Percentiles rank a stretch among this genome's conserved stretches.
Evolutionary conservation across 1,284 basidiomycete genomes (phyloP).

Genomic region (Marasmius fiardii): DNA sequence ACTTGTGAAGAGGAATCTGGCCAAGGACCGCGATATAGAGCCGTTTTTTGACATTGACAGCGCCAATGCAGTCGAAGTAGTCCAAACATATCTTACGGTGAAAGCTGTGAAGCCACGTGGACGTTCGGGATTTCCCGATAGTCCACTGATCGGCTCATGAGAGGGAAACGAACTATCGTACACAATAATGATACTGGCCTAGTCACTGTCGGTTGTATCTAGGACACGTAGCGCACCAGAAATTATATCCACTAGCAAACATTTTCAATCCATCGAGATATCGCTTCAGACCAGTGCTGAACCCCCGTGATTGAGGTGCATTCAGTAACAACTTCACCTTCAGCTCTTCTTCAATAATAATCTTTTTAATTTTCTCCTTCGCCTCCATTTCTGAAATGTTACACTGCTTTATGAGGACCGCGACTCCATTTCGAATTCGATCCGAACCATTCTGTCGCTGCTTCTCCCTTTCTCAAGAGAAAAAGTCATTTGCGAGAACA

Average conservation of each 20-base stretch:
- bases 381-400: slow-evolving; percentile 13
- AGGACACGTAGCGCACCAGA: slow-evolving; percentile 21
- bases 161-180: too few species aligned
- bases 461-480: slow-evolving; percentile 22
- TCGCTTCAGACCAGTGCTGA: slow-evolving; percentile 9
- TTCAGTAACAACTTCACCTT: slow-evolving; percentile 9
- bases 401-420: slow-evolving; percentile 20
- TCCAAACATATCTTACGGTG: too few species aligned
- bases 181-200: too few species aligned
- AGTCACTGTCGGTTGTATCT: slow-evolving; percentile 14
- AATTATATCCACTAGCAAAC: slow-evolving; percentile 18
- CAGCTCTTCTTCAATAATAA: slow-evolving; percentile 18
- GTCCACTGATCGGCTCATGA: too few species aligned
- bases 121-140: too few species aligned
- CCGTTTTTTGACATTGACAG: too few species aligned
- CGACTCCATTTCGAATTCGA: slow-evolving; percentile 18
- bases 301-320: background rate
- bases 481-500: slow-evolving; percentile 22
- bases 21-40: too few species aligned
- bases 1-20: too few species aligned
- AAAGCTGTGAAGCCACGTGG: too few species aligned
- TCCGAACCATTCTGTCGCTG: slow-evolving; percentile 13
- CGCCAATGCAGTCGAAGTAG: too few species aligned
- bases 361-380: slow-evolving; percentile 14
- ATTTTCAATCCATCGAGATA: slow-evolving; percentile 17